Conservation (phyloP, 345 rosid genomes). For the Eucalyptus urophylla region DNA sequence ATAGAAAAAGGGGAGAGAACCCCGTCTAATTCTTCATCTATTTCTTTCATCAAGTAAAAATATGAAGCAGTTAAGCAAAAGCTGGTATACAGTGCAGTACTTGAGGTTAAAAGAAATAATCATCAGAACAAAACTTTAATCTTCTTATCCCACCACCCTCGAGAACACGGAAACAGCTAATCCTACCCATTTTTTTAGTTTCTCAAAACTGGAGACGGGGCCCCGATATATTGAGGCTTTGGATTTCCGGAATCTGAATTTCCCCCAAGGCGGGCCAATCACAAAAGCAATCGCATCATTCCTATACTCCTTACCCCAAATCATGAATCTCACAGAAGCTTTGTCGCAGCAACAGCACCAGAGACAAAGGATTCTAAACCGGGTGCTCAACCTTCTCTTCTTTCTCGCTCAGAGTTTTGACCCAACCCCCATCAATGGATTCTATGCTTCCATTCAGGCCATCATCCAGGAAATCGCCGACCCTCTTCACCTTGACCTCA, state of each 20-base stretch:
- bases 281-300: background rate
- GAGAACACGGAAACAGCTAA: background rate
- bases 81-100: background rate
- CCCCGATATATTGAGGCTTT: background rate
- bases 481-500: slow-evolving; percentile 68
- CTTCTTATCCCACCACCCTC: background rate
- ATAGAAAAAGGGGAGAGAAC: background rate
- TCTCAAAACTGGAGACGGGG: background rate
- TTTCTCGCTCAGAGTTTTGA: slow-evolving; percentile 19
- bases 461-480: slow-evolving; percentile 83
- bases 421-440: slow-evolving; percentile 73
- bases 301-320: background rate
- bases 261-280: background rate
- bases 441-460: slow-evolving; percentile 66
- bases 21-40: background rate
- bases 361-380: background rate
- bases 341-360: background rate
- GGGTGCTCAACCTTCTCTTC: background rate
- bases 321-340: background rate
- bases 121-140: background rate
- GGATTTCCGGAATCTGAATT: background rate
- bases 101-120: background rate
- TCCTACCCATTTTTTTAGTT: background rate
- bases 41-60: background rate
- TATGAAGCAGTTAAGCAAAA: background rate